These are phyloP conservation scores for Arachis stenosperma DNA, from an alignment of 306 rosid species.

Conservation along the genomic window DNA sequence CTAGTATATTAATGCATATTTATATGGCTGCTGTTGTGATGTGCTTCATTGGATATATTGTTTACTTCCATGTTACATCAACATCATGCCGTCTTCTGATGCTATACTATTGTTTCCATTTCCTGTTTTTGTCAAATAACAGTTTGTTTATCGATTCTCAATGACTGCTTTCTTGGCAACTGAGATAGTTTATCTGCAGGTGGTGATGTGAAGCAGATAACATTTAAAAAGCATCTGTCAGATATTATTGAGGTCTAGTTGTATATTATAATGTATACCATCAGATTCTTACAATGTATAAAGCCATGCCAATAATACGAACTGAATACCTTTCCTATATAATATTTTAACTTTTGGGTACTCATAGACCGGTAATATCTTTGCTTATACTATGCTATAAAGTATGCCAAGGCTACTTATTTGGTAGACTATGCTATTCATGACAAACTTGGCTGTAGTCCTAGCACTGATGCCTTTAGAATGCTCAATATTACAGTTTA, in stretches of 20 bases:
- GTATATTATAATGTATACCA: slow-evolving; percentile 50
- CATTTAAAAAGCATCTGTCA: slow-evolving; percentile 64
- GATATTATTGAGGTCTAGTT: slow-evolving; percentile 90
- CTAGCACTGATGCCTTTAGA: slow-evolving; percentile 18
- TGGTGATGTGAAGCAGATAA: slow-evolving; percentile 97
- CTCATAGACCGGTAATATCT: slow-evolving; percentile 16
- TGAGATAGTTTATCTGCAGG: slow-evolving; percentile 85
- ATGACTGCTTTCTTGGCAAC: slow-evolving; percentile 46
- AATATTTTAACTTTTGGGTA: background rate
- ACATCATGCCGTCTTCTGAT: slow-evolving; percentile 24
- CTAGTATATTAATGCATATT: slow-evolving; percentile 33
- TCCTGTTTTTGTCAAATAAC: background rate
- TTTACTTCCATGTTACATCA: slow-evolving; percentile 28
- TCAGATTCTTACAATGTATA: slow-evolving; percentile 37
- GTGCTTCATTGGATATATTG: slow-evolving; percentile 41
- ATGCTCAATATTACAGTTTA: slow-evolving; percentile 20
- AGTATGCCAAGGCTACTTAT: slow-evolving; percentile 12
- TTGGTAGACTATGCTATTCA: slow-evolving; percentile 18
- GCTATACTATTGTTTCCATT: slow-evolving; percentile 18
- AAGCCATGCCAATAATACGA: slow-evolving; percentile 37
- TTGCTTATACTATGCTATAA: slow-evolving; percentile 2
- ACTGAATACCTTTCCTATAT: slow-evolving; percentile 24
- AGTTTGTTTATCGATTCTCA: slow-evolving; percentile 24
- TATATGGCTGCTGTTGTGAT: slow-evolving; percentile 39
- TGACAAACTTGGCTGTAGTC: slow-evolving; percentile 16